A percentile compares a stretch with the other conserved stretches of the same genome.
Evolutionary conservation across 257 asterid genomes (phyloP).

Genomic region (Salvia hispanica): DNA sequence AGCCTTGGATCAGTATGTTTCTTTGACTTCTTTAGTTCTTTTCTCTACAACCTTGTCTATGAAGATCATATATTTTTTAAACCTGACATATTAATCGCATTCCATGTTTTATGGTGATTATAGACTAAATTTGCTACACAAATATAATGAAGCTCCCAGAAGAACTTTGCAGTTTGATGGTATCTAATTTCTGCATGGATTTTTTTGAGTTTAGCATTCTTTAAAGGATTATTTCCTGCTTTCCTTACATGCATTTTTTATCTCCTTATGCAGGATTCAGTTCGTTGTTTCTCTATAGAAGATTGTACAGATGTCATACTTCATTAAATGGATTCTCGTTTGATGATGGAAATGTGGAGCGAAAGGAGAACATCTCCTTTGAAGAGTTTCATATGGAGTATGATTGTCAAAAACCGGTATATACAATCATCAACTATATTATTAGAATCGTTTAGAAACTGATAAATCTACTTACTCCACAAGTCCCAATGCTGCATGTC

Average conservation of each 20-base stretch:
- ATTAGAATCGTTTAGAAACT: constrained; percentile 13
- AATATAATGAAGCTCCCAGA: constrained; percentile 40
- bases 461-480: constrained; percentile 15
- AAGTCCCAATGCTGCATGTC: constrained; percentile 5
- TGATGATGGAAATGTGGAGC: constrained; percentile 82
- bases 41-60: constrained; percentile 13
- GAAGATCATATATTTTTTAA: constrained; percentile 10
- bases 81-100: constrained; percentile 33
- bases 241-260: constrained; percentile 35
- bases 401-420: constrained; percentile 85
- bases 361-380: constrained; percentile 58
- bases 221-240: constrained; percentile 25
- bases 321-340: constrained; percentile 76
- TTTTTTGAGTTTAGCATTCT: constrained; percentile 4
- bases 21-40: neutral
- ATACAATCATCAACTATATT: constrained; percentile 31
- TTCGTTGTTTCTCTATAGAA: constrained; percentile 80
- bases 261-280: constrained; percentile 67
- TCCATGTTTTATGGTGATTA: constrained; percentile 26
- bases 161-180: constrained; percentile 69
- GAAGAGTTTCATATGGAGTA: constrained; percentile 63
- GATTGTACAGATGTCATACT: constrained; percentile 87
- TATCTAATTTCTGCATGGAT: constrained; percentile 35
- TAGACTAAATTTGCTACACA: constrained; percentile 61
- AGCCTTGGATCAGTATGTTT: constrained; percentile 80